These are phyloP conservation scores for Colletotrichum nymphaeae DNA, from an alignment of 2,329 filamentous ascomycete genomes.

Conservation along the genomic window DNA sequence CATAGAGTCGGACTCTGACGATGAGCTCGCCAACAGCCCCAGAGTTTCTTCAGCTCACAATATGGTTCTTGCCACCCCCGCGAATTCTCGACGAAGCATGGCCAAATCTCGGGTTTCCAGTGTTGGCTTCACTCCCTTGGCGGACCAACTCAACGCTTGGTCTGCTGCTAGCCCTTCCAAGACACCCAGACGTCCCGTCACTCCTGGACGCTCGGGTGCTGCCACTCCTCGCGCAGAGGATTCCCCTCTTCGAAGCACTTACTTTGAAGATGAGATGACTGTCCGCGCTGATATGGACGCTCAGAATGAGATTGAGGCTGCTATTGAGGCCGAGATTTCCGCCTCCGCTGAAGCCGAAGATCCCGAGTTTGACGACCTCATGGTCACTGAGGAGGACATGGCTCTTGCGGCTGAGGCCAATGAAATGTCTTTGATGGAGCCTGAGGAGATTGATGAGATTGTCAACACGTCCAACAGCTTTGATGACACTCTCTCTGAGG, in stretches of 20 bases:
- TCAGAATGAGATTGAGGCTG: constrained; percentile 45
- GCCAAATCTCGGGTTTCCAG: constrained; percentile 44
- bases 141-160: constrained; percentile 72
- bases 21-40: constrained; percentile 55
- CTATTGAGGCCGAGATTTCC: constrained; percentile 48
- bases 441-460: constrained; percentile 51
- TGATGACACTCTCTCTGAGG: constrained; percentile 67
- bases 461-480: constrained; percentile 43
- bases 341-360: constrained; percentile 43
- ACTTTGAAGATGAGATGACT: constrained; percentile 73
- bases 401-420: constrained; percentile 69
- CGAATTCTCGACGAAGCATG: constrained; percentile 41
- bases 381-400: constrained; percentile 66
- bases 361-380: constrained; percentile 56
- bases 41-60: constrained; percentile 37
- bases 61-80: constrained; percentile 51
- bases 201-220: neutral
- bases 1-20: constrained; percentile 65
- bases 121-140: constrained; percentile 73
- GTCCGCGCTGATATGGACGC: constrained; percentile 50
- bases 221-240: constrained; percentile 42
- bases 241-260: constrained; percentile 58
- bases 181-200: constrained; percentile 35
- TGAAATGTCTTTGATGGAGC: constrained; percentile 68
- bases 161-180: constrained; percentile 67